phyloP scores from a whole-genome alignment of 495 filamentous ascomycete genomes.

The Chlorociboria aeruginascens region DNA sequence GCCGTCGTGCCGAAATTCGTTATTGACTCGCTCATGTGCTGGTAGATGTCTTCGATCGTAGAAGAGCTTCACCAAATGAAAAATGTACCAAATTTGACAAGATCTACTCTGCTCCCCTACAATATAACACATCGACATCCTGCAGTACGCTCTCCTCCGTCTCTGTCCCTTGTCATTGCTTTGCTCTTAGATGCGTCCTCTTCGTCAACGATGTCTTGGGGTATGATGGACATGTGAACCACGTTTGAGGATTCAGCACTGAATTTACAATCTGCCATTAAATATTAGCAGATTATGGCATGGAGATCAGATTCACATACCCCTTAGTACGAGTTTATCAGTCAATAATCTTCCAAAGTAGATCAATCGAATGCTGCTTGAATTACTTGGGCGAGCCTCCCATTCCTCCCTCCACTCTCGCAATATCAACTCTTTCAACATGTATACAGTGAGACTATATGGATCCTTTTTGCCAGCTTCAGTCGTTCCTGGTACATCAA shows the following conservation, averaged over 20 bases:
- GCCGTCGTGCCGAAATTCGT: not conserved
- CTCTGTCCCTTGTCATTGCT: constrained; percentile 43
- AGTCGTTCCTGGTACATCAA: constrained; percentile 51
- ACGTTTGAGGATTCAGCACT: constrained; percentile 60
- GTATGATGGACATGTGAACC: constrained; percentile 87
- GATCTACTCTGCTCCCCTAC: constrained; percentile 27
- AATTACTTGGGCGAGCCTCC: constrained; percentile 72
- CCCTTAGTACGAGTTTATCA: constrained; percentile 69
- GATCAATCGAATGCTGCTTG: constrained; percentile 77
- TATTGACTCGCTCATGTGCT: not conserved
- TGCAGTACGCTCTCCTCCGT: constrained; percentile 48
- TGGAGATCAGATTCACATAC: constrained; percentile 27
- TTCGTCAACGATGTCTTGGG: constrained; percentile 80
- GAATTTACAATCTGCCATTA: constrained; percentile 61
- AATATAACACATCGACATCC: constrained; percentile 74
- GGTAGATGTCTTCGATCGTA: too few relatives aligned
- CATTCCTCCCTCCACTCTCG: constrained; percentile 86
- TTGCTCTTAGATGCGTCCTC: constrained; percentile 73
- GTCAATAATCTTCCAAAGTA: constrained; percentile 80
- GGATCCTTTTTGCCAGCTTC: constrained; percentile 53
- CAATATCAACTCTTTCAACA: constrained; percentile 82
- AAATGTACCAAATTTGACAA: too few relatives aligned
- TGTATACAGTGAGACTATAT: constrained; percentile 80
- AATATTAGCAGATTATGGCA: not conserved
- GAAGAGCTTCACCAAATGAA: too few relatives aligned